Conservation (phyloP, 106 monocot genomes). For the Ottelia alismoides region DNA sequence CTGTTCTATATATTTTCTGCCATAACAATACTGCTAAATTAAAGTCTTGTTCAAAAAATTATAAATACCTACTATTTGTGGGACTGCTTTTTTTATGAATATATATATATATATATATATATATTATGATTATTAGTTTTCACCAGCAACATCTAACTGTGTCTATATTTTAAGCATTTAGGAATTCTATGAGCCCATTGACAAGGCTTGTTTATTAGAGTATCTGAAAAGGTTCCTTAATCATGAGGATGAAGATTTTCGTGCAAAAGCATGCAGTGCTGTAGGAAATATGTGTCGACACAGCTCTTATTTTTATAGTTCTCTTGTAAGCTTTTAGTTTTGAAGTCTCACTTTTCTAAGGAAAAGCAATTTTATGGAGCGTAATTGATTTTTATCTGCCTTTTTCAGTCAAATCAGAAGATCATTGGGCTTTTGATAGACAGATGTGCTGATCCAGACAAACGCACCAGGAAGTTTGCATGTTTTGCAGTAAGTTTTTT, state of each 20-base stretch:
- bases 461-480: slow-evolving; percentile 95
- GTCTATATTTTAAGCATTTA: too few relatives aligned
- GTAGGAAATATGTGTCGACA: slow-evolving; percentile 98
- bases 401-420: slow-evolving; percentile 44
- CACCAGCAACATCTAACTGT: too few relatives aligned
- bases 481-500: slow-evolving; percentile 86
- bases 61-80: too few relatives aligned
- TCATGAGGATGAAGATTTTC: slow-evolving; percentile 66
- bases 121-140: not conserved
- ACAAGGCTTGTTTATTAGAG: slow-evolving; percentile 56
- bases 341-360: not conserved
- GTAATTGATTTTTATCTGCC: slow-evolving; percentile 38
- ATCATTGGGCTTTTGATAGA: slow-evolving; percentile 72
- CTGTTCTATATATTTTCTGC: not conserved
- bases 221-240: slow-evolving; percentile 50
- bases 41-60: not conserved
- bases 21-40: too few relatives aligned
- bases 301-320: slow-evolving; percentile 69
- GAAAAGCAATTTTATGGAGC: not conserved
- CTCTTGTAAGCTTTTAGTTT: slow-evolving; percentile 45
- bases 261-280: slow-evolving; percentile 91
- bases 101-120: not conserved
- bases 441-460: slow-evolving; percentile 88
- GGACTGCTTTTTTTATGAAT: not conserved
- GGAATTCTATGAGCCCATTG: slow-evolving; percentile 89